Base-by-base conservation (phyloP, 768 basidiomycete genomes). In the Butyriboletus loyo region DNA sequence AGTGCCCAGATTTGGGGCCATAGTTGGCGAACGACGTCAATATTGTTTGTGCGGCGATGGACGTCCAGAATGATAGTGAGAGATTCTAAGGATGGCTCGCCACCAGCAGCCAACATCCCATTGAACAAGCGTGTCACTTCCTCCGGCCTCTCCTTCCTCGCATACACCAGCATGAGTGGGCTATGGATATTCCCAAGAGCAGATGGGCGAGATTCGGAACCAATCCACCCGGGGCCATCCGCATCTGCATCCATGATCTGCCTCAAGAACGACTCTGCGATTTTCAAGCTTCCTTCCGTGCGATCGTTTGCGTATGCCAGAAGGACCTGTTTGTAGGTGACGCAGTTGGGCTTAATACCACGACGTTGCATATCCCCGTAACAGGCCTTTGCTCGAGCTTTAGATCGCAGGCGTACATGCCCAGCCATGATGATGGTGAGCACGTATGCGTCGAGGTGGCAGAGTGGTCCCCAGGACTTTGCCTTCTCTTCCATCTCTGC, bases 341-440 rank as follows among this genome's bases (percentile, higher is more conserved):
- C 68, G 1, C 88, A 79, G 8, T 76, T 82, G 5, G 88, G 91
- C 40, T 79, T 63, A 21, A 97, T 77, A 1, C 83, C 84, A 1
- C 82, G 78, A 2, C 69, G 61, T 17, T 72, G 64, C 85, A 98
- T 96, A 44, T 87, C 81, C 22, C 85, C 79, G 62, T 89, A 87
- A 6, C 89, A 74, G 17, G 67, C 75, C 71, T 76, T 83, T 3
- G 93, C 92, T 40, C 72, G 72, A 6, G 62, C 57, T 46, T 72
- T 75, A 30, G 86, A 72, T 4, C 81, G 79, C 2, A 61, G 57
- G 17, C 82, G 80, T 49, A 96, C 72, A 66, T 84, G 87, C 0
- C 85, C 87, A 7, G 79, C 75, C 76, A 93, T 85, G 64, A 96
- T 70, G 62, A 87, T 83, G 24, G 89, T 89, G 54, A 90, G 75